phyloP scores from a whole-genome alignment of 1,139 yeast species.

The Candida gigantensis region DNA sequence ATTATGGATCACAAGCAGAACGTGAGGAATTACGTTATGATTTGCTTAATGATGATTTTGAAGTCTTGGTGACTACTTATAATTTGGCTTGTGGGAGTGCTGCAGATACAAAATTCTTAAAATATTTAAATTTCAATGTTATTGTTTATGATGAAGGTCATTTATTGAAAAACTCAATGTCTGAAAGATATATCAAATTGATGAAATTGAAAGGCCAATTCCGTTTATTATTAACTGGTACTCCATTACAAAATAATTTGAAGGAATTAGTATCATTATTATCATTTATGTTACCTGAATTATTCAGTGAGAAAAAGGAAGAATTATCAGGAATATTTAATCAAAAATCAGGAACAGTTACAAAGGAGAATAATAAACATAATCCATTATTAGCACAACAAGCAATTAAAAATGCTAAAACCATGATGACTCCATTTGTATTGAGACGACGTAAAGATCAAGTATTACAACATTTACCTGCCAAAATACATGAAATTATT shows the following conservation, averaged over 20 bases:
- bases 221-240: constrained; percentile 87
- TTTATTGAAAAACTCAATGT: constrained; percentile 83
- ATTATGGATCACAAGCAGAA: constrained; percentile 85
- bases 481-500: constrained; percentile 63
- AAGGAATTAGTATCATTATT: constrained; percentile 85
- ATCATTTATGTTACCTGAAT: constrained; percentile 84
- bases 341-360: constrained; percentile 60
- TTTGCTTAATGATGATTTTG: constrained; percentile 62
- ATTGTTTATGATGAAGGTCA: constrained; percentile 98
- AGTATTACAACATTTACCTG: constrained; percentile 85
- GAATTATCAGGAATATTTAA: constrained; percentile 81
- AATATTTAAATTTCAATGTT: constrained; percentile 74
- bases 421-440: constrained; percentile 98
- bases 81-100: constrained; percentile 87
- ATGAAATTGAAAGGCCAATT: constrained; percentile 83
- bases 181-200: constrained; percentile 83
- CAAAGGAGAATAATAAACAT: constrained; percentile 37
- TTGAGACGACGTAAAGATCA: constrained; percentile 89
- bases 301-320: constrained; percentile 79
- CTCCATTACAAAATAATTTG: constrained; percentile 92
- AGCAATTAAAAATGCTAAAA: constrained; percentile 88
- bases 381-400: constrained; percentile 87
- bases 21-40: constrained; percentile 81
- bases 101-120: constrained; percentile 76
- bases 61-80: constrained; percentile 92